Evolutionary conservation across 2,329 filamentous ascomycete genomes (phyloP).

Genomic region (Ophiostoma perfectum): DNA sequence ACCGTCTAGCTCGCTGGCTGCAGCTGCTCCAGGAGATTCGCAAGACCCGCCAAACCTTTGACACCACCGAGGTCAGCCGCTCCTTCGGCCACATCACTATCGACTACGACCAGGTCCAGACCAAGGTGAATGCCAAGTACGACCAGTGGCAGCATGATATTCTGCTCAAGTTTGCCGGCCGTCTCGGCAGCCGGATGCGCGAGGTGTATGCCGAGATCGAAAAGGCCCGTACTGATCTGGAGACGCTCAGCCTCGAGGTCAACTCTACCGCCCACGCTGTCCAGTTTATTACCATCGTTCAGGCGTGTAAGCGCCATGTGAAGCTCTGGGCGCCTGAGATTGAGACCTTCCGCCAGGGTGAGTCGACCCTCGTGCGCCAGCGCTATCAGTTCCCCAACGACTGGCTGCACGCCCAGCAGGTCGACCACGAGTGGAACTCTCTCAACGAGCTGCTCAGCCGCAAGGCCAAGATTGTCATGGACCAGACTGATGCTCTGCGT

Average conservation of each 20-base stretch:
- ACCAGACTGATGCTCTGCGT: conserved; percentile 89
- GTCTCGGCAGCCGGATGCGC: conserved; percentile 82
- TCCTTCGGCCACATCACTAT: conserved; percentile 92
- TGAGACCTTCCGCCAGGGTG: conserved; percentile 90
- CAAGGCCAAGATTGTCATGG: conserved; percentile 91
- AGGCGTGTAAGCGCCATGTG: conserved; percentile 90
- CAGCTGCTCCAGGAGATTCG: conserved; percentile 95
- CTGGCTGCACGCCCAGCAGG: conserved; percentile 93
- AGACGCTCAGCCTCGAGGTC: conserved; percentile 85
- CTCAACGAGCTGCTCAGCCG: conserved; percentile 86
- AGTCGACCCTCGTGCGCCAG: conserved; percentile 84
- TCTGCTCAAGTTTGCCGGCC: conserved; percentile 81
- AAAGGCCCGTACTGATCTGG: conserved; percentile 81
- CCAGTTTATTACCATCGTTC: conserved; percentile 95
- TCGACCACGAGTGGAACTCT: conserved; percentile 92
- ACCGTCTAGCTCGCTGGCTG: conserved; percentile 87
- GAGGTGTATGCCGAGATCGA: conserved; percentile 91
- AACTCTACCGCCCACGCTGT: conserved; percentile 96
- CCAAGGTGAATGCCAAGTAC: conserved; percentile 98
- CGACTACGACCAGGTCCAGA: conserved; percentile 97
- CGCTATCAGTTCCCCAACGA: conserved; percentile 89
- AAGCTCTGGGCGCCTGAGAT: conserved; percentile 94
- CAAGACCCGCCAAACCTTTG: conserved; percentile 91
- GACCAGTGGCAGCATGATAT: conserved; percentile 99
- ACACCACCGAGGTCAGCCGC: conserved; percentile 89